Conservation (phyloP, 2,329 filamentous ascomycete genomes). For the Xylariaceae sp. region DNA sequence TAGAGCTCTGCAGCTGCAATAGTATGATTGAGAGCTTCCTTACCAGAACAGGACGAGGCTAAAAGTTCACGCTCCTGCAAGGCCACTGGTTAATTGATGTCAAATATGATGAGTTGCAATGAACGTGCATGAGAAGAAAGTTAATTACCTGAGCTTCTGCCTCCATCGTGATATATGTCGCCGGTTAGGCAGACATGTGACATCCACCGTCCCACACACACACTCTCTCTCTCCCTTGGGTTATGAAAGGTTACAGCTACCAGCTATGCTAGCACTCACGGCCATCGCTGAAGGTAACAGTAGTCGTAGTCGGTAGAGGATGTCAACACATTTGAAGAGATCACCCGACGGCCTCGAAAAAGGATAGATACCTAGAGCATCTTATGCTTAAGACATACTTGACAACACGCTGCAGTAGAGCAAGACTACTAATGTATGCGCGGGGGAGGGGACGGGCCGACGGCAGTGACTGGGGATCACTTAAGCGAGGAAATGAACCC, state of each 20-base stretch:
- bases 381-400: background rate
- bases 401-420: background rate
- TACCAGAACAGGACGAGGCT: conserved; percentile 42
- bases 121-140: background rate
- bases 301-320: conserved; percentile 1
- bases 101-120: conserved; percentile 1
- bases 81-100: conserved; percentile 4
- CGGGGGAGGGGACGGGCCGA: background rate
- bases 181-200: background rate
- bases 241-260: conserved; percentile 1
- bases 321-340: conserved; percentile 9
- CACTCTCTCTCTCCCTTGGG: background rate
- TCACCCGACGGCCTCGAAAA: background rate
- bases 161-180: conserved; percentile 34
- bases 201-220: background rate
- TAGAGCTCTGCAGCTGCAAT: conserved; percentile 76
- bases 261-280: background rate
- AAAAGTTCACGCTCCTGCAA: conserved; percentile 47
- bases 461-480: background rate
- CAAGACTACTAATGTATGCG: background rate
- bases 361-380: background rate
- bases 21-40: conserved; percentile 66
- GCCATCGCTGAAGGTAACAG: conserved; percentile 8
- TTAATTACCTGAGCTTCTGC: conserved; percentile 40
- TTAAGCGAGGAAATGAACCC: background rate